Base-by-base conservation (phyloP, 202 grass and related monocot species). In the Eragrostis tef region DNA sequence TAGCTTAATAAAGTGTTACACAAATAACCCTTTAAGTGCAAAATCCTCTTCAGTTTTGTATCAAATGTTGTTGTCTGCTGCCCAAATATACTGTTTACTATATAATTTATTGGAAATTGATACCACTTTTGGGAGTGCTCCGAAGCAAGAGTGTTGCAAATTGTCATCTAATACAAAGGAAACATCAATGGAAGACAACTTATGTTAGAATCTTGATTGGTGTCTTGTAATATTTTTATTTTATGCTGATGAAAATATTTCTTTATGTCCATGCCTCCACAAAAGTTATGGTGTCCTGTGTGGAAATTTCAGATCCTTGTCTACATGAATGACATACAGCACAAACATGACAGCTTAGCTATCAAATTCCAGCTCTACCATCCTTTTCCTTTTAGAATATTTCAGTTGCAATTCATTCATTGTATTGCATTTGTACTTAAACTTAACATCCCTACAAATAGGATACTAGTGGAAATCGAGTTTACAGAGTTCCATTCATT, bases 151-250 rank as follows among this genome's bases (percentile, higher is more conserved):
- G 24, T 7, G 10, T 70, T 70, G 68, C 12, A 27, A 71, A 19
- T 13, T 34, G 16, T 16, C 22, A 6, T 81, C 29, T 0, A 70
- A 11, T 10, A 8, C 31, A 51, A 59, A 44, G 51, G 15, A 62
- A 82, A 54, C 57, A 25, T 9, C 11, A 26, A 9, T 42, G 14
- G 39, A 36, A 66, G 42, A 41, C n/a, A 2, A 69, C 77, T 47
- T 83, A 72, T 77, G 20, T 13, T 57, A 19, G 11, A 59, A 48
- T 47, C 24, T 83, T 65, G 24, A 21, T 78, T 42, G 70, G 14
- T 39, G 2, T 7, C 26, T 42, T 59, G 17, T 47, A 77, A 62
- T 62, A 2, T 11, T 50, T 8, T 29, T 13, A 66, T 67, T 56
- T 45, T 77, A n/a, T 68, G 25, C 31, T 10, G 6, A 79, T 53